Base-by-base conservation (phyloP, 139 green algal genomes). In the Diplosphaera chodatii region DNA sequence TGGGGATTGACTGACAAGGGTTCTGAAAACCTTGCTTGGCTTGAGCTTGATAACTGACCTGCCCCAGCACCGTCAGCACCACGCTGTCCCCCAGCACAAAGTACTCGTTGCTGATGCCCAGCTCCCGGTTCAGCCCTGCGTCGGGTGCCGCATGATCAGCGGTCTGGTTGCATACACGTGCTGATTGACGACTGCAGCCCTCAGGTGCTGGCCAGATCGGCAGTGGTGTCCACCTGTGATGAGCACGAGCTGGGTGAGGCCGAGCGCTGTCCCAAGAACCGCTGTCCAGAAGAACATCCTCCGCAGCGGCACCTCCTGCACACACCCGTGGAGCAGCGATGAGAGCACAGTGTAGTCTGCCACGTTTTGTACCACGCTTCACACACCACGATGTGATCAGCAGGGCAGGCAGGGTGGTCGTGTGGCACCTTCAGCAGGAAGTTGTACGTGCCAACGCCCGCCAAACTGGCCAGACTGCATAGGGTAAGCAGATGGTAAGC, bases 11-110 rank as follows among this genome's bases (percentile, higher is more conserved):
- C n/a, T n/a, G n/a, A n/a, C n/a, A n/a, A n/a, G n/a, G n/a, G n/a
- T n/a, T n/a, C n/a, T n/a, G n/a, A n/a, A n/a, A n/a, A n/a, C n/a
- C n/a, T n/a, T n/a, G n/a, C n/a, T n/a, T n/a, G n/a, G n/a, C n/a
- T n/a, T n/a, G n/a, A n/a, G n/a, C n/a, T n/a, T n/a, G n/a, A n/a
- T n/a, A n/a, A n/a, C n/a, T n/a, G n/a, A n/a, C n/a, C 83, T 95
- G 86, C 0, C 91, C 94, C 21, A 98, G 85, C 32, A 96, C 94
- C 31, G 92, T 96, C 18, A 99, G 88, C 25, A 98, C 78, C 10
- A 96, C 82, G 4, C 78, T 88, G 85, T 99, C 95, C 0, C 86
- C 91, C 77, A 99, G 78, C 32, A 94, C 88, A 77, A 99, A 99
- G 16, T 91, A 66, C 76, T 97, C 71, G 80, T 98, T 84, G 40